Base-by-base conservation (phyloP, 2,329 filamentous ascomycete species). In the Scedosporium dehoogii region DNA sequence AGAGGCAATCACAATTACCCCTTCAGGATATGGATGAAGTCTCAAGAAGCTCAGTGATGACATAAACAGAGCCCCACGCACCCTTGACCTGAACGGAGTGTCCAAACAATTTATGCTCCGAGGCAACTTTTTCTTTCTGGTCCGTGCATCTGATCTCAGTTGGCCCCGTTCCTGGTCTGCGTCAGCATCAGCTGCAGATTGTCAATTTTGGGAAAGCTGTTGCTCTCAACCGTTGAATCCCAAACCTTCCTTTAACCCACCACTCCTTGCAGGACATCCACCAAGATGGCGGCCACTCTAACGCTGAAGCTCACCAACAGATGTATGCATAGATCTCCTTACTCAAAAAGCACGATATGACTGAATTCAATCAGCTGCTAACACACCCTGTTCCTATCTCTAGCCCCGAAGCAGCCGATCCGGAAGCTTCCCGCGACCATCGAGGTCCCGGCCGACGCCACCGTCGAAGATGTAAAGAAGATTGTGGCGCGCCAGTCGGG, bases 401-500 rank as follows among this genome's bases (percentile, higher is more conserved):
- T 63, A 78, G 78, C 76, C 65, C 77, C 79, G 59, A 79, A 76
- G 69, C 74, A 80, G 67, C 78, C 79, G 64, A 74, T 85, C 71
- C 81, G 78, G 73, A 78, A 77, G 64, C 79, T 85, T n/a, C 83
- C 83, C 16, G 64, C 74, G 18, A 74, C 78, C 21, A 67, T 85
- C 68, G 78, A 83, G 64, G 67, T 85, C 21, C 70, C 78, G 27
- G 65, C 71, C 64, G 74, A 79, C 64, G 77, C 83, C 63, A 86
- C 82, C 7, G 78, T 87, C 63, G 84, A 87, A 68, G 80, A 85
- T 70, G 77, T 83, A 66, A 87, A 88, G 76, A 73, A 74, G 48
- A 68, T 75, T 48, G 74, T 88, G 62, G 83, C 85, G 42, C 77
- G 78, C 66, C 72, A 77, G 65, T 73, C 78, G 16, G 77, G 77